Evolutionary conservation across 768 basidiomycete genomes (phyloP), one percentile per base, ranked within the genome.

Genomic region (Hemileccinum impolitum): DNA sequence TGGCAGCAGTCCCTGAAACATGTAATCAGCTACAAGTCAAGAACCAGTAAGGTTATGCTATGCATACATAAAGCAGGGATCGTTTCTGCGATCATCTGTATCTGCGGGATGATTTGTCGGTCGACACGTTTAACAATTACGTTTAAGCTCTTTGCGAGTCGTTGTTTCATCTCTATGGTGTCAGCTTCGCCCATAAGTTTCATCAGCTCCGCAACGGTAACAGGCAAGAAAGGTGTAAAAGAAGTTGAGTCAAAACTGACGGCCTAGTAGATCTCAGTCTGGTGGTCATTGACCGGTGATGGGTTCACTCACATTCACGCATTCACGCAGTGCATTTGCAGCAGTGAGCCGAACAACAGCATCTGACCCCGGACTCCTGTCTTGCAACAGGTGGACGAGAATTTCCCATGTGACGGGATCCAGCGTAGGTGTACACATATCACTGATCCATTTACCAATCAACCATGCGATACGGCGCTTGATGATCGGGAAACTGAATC

Each of bases 391-490:
- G 61, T 90, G 82, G 8, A 87, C 72, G 1, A 97, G 74, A 26
- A 93, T 76, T 53, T 90, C 79, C 91, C 93, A 97, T 25, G 94
- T 71, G 45, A 75, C 69, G 2, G 80, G 71, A 51, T 85, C 81
- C 39, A 80, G 79, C 1, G 81, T 75, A 13, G 77, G 71, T 17
- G 77, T 67, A 53, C 82, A 82, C 49, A 79, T 76, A 40, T 92
- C 87, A 13, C 80, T 73, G 30, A 92, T 76, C 88, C 91, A 93
- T 75, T 85, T 87, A 21, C 94, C 94, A 39, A 97, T 78, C 4
- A 97, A 72, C 93, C 94, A 96, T 1, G 94, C 93, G 55, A 97
- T 87, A 28, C 94, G 81, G n/a, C 93, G 81, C 66, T 97, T 95
- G 52, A 98, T 80, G 46, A 98, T 88, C 1, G 90, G 87, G 63